Conservation (phyloP, 2,329 filamentous ascomycete species). For the Aspergillus quadricinctus region DNA sequence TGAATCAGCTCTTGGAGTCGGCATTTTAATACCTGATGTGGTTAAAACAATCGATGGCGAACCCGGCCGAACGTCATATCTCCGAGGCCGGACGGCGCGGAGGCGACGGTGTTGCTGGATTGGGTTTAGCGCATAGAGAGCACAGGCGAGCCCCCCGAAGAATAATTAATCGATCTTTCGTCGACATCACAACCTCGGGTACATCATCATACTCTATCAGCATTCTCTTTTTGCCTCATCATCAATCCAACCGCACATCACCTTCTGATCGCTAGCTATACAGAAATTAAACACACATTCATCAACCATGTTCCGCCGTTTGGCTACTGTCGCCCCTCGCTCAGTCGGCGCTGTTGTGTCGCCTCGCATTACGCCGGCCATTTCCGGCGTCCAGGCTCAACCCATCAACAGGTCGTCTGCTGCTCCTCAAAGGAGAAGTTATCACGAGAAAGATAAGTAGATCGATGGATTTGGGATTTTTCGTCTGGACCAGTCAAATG, state of each 20-base stretch:
- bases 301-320: constrained; percentile 54
- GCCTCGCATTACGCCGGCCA: constrained; percentile 46
- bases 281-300: constrained; percentile 7
- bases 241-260: constrained; percentile 9
- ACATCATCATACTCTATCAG: background rate
- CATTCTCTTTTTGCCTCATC: background rate
- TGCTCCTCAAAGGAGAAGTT: constrained; percentile 45
- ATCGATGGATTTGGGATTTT: background rate
- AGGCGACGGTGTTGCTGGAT: constrained; percentile 13
- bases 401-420: constrained; percentile 37
- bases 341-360: constrained; percentile 49
- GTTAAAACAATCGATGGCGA: background rate
- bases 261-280: constrained; percentile 18
- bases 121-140: constrained; percentile 7
- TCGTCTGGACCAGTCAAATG: background rate
- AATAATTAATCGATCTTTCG: constrained; percentile 13
- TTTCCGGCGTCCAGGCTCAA: constrained; percentile 39
- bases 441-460: constrained; percentile 63
- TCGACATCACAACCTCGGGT: constrained; percentile 1
- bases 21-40: background rate
- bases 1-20: background rate
- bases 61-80: background rate
- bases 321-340: constrained; percentile 51
- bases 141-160: background rate
- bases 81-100: constrained; percentile 13